phyloP scores from a whole-genome alignment of 108 stramenopile genomes.

The Nitzschia inconspicua region DNA sequence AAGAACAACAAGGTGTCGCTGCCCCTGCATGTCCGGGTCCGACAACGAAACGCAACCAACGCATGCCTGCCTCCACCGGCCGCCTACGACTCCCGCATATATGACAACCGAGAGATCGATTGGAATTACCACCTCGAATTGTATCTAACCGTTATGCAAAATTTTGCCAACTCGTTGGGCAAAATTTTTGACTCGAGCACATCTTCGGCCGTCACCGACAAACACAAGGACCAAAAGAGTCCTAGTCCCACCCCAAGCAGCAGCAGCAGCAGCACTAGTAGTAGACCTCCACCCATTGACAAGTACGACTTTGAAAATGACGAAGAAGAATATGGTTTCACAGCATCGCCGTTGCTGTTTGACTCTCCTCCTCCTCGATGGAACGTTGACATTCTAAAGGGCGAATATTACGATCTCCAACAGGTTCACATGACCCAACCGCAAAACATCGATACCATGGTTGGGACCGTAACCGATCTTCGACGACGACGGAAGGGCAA shows the following conservation, averaged over 20 bases:
- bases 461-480: neutral
- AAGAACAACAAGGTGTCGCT: neutral
- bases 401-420: conserved; percentile 26
- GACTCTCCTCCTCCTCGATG: conserved; percentile 12
- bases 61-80: conserved; percentile 10
- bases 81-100: neutral
- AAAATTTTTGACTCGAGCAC: neutral
- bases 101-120: neutral
- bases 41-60: conserved; percentile 29
- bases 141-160: conserved; percentile 43
- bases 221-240: too few relatives aligned
- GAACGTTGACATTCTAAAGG: conserved; percentile 30
- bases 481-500: neutral
- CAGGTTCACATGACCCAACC: too few relatives aligned
- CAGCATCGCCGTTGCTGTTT: conserved; percentile 20
- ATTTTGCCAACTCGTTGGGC: neutral
- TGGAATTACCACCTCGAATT: conserved; percentile 32
- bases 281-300: too few relatives aligned
- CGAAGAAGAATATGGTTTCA: conserved; percentile 7
- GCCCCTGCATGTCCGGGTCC: conserved; percentile 5
- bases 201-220: neutral
- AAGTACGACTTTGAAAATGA: neutral
- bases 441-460: neutral
- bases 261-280: too few relatives aligned
- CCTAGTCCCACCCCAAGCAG: too few relatives aligned